phyloP scores from a whole-genome alignment of 169 alveolate genomes.

The Cryptosporidium canis region DNA sequence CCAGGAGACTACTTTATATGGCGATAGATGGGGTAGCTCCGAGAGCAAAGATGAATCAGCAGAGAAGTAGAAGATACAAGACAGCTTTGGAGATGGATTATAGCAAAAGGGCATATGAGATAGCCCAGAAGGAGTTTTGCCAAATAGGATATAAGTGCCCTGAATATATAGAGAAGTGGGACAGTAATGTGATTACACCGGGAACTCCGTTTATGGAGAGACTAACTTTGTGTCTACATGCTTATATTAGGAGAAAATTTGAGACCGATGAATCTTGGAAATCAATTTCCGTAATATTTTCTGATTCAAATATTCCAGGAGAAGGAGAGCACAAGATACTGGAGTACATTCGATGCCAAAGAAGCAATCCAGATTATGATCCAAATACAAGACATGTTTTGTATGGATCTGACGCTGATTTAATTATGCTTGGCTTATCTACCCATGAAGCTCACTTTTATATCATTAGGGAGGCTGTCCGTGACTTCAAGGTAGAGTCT shows the following conservation, averaged over 20 bases:
- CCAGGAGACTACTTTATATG: slow-evolving; percentile 91
- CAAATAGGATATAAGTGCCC: slow-evolving; percentile 77
- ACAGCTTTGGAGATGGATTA: slow-evolving; percentile 83
- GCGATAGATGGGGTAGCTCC: slow-evolving; percentile 99
- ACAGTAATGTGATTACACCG: slow-evolving; percentile 98
- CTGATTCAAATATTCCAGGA: slow-evolving; percentile 98
- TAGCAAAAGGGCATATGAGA: slow-evolving; percentile 79
- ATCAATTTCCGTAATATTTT: slow-evolving; percentile 90
- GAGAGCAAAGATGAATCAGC: slow-evolving; percentile 99
- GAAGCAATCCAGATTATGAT: slow-evolving; percentile 77
- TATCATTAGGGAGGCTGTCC: slow-evolving; percentile 91
- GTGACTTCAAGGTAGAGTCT: slow-evolving; percentile 39
- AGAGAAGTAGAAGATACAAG: slow-evolving; percentile 95
- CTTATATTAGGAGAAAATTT: slow-evolving; percentile 89
- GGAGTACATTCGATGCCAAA: slow-evolving; percentile 88
- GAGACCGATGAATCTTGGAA: slow-evolving; percentile 90
- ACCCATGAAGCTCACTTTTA: slow-evolving; percentile 95
- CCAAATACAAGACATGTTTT: slow-evolving; percentile 96
- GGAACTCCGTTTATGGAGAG: slow-evolving; percentile 98
- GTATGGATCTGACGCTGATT: slow-evolving; percentile 99
- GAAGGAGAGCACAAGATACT: slow-evolving; percentile 99
- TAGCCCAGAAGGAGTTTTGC: slow-evolving; percentile 76
- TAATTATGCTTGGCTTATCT: slow-evolving; percentile 96
- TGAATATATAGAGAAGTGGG: slow-evolving; percentile 85
- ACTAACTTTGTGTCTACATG: slow-evolving; percentile 76